These are phyloP conservation scores for Tausonia pullulans DNA, from an alignment of 1,284 basidiomycete species.

Conservation along the genomic window DNA sequence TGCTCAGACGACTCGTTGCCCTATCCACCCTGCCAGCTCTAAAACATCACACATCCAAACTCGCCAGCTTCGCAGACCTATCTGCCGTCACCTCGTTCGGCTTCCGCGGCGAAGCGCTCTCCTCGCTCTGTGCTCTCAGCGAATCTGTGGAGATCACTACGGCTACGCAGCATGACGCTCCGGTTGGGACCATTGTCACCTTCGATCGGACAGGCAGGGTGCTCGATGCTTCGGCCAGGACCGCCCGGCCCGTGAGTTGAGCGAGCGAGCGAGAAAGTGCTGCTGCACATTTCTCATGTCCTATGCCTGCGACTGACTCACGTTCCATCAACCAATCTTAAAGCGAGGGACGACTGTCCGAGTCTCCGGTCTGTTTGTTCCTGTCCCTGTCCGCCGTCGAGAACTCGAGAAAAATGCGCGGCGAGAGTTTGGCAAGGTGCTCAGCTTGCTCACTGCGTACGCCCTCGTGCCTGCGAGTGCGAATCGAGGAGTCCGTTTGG, in stretches of 20 bases:
- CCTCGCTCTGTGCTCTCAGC: constrained; percentile 78
- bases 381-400: constrained; percentile 81
- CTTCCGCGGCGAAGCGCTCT: constrained; percentile 90
- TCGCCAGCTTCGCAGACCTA: constrained; percentile 65
- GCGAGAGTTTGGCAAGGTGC: constrained; percentile 77
- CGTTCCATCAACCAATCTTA: neutral
- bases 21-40: constrained; percentile 43
- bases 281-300: neutral
- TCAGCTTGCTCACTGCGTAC: constrained; percentile 75
- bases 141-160: constrained; percentile 61
- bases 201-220: constrained; percentile 56
- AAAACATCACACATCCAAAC: constrained; percentile 91
- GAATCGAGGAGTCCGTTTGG: constrained; percentile 23
- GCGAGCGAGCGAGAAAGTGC: neutral
- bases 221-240: constrained; percentile 42
- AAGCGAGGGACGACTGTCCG: constrained; percentile 80
- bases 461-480: constrained; percentile 67
- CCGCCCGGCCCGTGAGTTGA: constrained; percentile 60
- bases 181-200: constrained; percentile 65
- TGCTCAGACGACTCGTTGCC: too few relatives aligned
- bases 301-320: constrained; percentile 1
- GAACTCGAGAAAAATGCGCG: constrained; percentile 84
- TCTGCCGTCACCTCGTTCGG: constrained; percentile 73
- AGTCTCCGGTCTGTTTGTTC: constrained; percentile 61
- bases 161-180: constrained; percentile 54